phyloP scores from a whole-genome alignment of 768 basidiomycete species.

The Pisolithus tinctorius region DNA sequence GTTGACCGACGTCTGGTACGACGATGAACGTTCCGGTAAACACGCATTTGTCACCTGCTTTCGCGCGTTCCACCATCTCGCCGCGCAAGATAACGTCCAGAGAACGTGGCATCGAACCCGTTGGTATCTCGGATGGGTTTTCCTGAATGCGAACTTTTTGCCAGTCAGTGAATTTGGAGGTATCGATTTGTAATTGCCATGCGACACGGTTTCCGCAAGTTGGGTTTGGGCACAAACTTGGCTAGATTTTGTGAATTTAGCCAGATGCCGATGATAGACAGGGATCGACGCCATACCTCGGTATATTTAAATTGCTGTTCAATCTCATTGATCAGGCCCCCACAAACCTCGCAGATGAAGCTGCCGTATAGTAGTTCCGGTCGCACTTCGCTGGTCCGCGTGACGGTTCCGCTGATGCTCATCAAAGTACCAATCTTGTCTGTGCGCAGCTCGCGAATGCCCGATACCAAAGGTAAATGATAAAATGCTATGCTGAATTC shows the following conservation, averaged over 20 bases:
- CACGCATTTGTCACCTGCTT: slow-evolving; percentile 97
- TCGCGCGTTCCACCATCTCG: slow-evolving; percentile 97
- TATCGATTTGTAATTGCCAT: slow-evolving; percentile 95
- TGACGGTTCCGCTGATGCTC: slow-evolving; percentile 96
- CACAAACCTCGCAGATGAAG: slow-evolving; percentile 88
- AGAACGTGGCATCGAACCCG: slow-evolving; percentile 96
- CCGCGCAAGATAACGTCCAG: slow-evolving; percentile 92
- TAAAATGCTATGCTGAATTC: slow-evolving; percentile 97
- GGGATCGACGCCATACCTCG: slow-evolving; percentile 48
- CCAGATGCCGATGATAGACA: slow-evolving; percentile 4
- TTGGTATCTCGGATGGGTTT: slow-evolving; percentile 97
- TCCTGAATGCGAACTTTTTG: slow-evolving; percentile 99
- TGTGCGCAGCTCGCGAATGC: slow-evolving; percentile 89
- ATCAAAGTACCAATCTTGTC: slow-evolving; percentile 92
- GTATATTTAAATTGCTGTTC: slow-evolving; percentile 99
- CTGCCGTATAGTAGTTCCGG: slow-evolving; percentile 92
- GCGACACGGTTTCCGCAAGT: slow-evolving; percentile 85
- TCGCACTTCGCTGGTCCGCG: slow-evolving; percentile 93
- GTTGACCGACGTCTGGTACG: slow-evolving; percentile 95
- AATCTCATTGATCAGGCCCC: slow-evolving; percentile 80
- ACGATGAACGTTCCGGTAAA: slow-evolving; percentile 98
- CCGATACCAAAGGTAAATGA: slow-evolving; percentile 86
- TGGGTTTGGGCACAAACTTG: slow-evolving; percentile 88
- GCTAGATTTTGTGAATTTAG: slow-evolving; percentile 39
- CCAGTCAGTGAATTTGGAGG: slow-evolving; percentile 97